A percentile compares a stretch with the other conserved stretches of the same genome.
Conservation (phyloP, 441 rosid genomes). For the Erodium texanum region DNA sequence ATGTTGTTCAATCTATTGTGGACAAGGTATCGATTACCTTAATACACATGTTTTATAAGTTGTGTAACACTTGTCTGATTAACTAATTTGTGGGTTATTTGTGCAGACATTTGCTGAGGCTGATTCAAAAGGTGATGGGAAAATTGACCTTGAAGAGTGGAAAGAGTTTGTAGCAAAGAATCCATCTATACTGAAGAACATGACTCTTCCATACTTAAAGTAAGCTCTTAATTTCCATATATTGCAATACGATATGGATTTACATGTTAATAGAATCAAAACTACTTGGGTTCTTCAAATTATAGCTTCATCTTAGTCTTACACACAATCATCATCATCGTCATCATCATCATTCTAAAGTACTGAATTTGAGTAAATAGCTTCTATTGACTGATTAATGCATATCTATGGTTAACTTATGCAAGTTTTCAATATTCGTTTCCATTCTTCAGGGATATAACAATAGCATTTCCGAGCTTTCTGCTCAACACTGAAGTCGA, state of each 20-base stretch:
- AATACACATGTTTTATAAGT: conserved; percentile 1
- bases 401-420: no score
- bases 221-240: conserved; percentile 17
- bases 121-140: conserved; percentile 59
- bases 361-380: no score
- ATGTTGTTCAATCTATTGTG: conserved; percentile 45
- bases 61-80: not conserved
- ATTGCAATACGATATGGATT: conserved; percentile 3
- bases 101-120: conserved; percentile 53
- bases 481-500: conserved; percentile 30
- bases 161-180: conserved; percentile 45
- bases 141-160: conserved; percentile 76
- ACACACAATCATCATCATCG: no score
- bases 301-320: no score
- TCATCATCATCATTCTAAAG: no score
- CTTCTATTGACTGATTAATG: no score
- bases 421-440: not conserved
- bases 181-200: conserved; percentile 66
- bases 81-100: no score
- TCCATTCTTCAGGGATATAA: conserved; percentile 44
- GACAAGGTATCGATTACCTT: conserved; percentile 39
- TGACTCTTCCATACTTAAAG: conserved; percentile 62
- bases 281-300: no score
- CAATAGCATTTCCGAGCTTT: conserved; percentile 50
- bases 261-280: no score